A percentile compares a stretch with the other conserved stretches of the same genome.
These are phyloP conservation scores for Daucus carota DNA, from an alignment of 129 eudicot genomes.

Conservation along the genomic window DNA sequence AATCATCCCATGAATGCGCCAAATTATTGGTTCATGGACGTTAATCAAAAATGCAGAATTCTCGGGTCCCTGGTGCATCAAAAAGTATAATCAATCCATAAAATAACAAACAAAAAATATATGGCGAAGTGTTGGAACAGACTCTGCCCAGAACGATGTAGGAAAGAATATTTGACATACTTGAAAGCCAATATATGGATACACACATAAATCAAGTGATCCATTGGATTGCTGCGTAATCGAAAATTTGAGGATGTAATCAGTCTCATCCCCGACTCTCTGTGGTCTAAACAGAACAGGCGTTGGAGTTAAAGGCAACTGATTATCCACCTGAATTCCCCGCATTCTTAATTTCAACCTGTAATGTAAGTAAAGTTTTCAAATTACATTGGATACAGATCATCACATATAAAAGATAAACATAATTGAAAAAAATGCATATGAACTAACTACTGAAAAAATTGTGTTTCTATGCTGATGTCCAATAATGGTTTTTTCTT, in stretches of 20 bases:
- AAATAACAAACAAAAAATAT: not conserved
- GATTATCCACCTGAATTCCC: constrained; percentile 92
- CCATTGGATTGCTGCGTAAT: constrained; percentile 87
- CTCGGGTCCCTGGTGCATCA: constrained; percentile 74
- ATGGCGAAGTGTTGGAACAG: not conserved
- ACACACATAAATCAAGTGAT: constrained; percentile 74
- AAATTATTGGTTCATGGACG: constrained; percentile 91
- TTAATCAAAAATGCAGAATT: constrained; percentile 83
- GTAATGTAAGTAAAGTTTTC: constrained; percentile 12
- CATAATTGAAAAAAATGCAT: not conserved
- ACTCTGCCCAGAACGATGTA: not conserved
- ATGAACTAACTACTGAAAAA: not conserved
- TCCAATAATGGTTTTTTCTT: not conserved
- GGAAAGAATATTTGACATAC: constrained; percentile 13
- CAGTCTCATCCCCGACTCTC: constrained; percentile 65
- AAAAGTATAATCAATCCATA: not conserved
- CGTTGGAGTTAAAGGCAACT: constrained; percentile 88
- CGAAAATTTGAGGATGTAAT: constrained; percentile 70
- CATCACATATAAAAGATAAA: not conserved
- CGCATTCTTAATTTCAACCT: constrained; percentile 90
- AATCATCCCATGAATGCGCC: constrained; percentile 96
- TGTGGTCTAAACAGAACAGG: constrained; percentile 97
- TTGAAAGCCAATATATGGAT: constrained; percentile 94
- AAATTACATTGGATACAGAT: not conserved
- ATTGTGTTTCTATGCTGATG: not conserved